Base-by-base conservation (phyloP, 441 rosid genomes). In the Pelargonium fulgidum region DNA sequence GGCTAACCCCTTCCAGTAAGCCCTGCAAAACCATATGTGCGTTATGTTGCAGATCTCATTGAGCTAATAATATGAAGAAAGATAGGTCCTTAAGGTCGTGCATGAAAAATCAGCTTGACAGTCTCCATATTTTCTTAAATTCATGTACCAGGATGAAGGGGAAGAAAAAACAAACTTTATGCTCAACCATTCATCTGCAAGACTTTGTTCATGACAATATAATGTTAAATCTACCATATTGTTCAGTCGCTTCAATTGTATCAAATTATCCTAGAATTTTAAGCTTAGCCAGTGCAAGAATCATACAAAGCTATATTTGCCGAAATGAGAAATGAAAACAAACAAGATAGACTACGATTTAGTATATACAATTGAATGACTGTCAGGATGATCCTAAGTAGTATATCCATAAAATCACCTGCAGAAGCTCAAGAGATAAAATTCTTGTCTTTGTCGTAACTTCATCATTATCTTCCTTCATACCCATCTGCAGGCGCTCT, bases 401-500 rank as follows among this genome's bases (percentile, higher is more conserved):
- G 22, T 64, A 14, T 44, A 29, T 64, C 67, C 67, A 39, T 64
- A 64, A 22, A 13, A 64, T 66, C 73, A 95, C 99, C 98, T 95
- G 99, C 74, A 95, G 92, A 81, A 95, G 99, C 82, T 95, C 99
- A 70, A 95, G 91, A 76, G 99, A 95, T 80, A 95, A 76, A 72
- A 95, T 87, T 66, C 96, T 87, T 62, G 96, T 92, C 85, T 89
- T 95, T 72, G 81, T 84, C 39, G 99, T 92, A 76, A 95, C 90
- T 80, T 92, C 99, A 84, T 92, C 98, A 73, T 68, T 86, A 72
- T 91, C 99, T 83, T 95, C 99, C 83, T 95, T 95, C 99, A 92
- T 91, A 73, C 96, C 92, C 97, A 92, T 95, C 99, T 95, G 88
- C 78, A 79, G 26, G 63, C 4, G 64, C 65, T 71, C 58, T 44